A percentile compares a stretch with the other conserved stretches of the same genome.
Evolutionary conservation across 2,329 filamentous ascomycete genomes (phyloP).

Genomic region (Penicillium sumatraense): DNA sequence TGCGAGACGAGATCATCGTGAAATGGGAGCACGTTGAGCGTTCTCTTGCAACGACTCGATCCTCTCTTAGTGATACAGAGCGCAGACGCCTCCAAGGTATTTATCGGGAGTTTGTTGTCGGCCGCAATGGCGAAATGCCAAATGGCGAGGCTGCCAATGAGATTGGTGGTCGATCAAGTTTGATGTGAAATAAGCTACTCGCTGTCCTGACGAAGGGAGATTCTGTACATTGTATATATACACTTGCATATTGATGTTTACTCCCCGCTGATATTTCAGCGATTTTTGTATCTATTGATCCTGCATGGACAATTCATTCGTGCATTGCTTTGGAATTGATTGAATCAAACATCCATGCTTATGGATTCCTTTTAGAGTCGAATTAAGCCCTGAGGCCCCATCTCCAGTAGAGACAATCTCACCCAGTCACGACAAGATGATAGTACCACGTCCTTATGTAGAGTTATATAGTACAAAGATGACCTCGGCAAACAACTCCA

Average conservation of each 20-base stretch:
- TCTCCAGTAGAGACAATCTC: too few relatives aligned
- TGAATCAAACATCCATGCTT: background rate
- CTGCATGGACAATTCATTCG: background rate
- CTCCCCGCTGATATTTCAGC: background rate
- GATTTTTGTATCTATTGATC: constrained; percentile 2
- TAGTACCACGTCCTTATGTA: too few relatives aligned
- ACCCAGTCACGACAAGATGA: too few relatives aligned
- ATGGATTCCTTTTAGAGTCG: too few relatives aligned
- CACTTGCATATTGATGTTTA: constrained; percentile 4
- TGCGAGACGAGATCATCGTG: constrained; percentile 74
- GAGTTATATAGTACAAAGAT: too few relatives aligned
- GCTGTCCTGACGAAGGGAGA: background rate
- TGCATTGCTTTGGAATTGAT: background rate
- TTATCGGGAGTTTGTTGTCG: constrained; percentile 90
- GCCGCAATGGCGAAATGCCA: constrained; percentile 91
- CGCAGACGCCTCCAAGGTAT: constrained; percentile 74
- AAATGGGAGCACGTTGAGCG: constrained; percentile 81
- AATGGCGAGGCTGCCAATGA: constrained; percentile 91
- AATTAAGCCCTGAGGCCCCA: too few relatives aligned
- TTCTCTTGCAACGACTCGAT: constrained; percentile 75
- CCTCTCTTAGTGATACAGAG: constrained; percentile 82
- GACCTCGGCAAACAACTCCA: too few relatives aligned
- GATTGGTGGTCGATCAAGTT: constrained; percentile 86
- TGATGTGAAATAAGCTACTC: constrained; percentile 74
- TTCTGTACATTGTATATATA: constrained; percentile 28